A percentile compares a stretch with the other conserved stretches of the same genome.
These are phyloP conservation scores for Pythium plurisporium DNA, from an alignment of 352 stramenopile genomes.

Conservation along the genomic window DNA sequence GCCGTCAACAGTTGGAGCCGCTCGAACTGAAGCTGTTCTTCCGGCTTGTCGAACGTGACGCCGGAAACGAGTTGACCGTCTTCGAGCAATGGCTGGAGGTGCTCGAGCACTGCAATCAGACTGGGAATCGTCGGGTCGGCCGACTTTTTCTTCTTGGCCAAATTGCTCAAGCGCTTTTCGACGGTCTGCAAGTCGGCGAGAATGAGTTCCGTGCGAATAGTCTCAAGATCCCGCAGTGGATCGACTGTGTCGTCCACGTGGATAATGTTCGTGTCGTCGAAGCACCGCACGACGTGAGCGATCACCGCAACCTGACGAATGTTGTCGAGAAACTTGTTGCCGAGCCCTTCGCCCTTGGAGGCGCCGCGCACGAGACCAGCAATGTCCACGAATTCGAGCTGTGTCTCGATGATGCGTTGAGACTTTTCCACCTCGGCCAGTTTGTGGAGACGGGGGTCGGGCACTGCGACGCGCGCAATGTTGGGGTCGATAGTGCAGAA, in stretches of 20 bases:
- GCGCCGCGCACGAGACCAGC: slow-evolving; percentile 79
- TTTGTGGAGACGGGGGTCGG: slow-evolving; percentile 52
- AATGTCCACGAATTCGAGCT: slow-evolving; percentile 88
- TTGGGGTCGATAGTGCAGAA: slow-evolving; percentile 91
- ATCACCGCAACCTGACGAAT: slow-evolving; percentile 85
- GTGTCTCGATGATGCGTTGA: slow-evolving; percentile 34
- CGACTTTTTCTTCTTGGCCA: slow-evolving; percentile 80
- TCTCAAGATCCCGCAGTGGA: slow-evolving; percentile 95
- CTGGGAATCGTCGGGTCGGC: slow-evolving; percentile 46
- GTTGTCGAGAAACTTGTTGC: slow-evolving; percentile 87
- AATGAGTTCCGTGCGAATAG: slow-evolving; percentile 97
- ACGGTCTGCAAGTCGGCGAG: slow-evolving; percentile 87
- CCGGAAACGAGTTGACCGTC: slow-evolving; percentile 65
- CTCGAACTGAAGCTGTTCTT: slow-evolving; percentile 85
- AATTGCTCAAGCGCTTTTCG: slow-evolving; percentile 53
- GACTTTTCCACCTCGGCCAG: slow-evolving; percentile 72
- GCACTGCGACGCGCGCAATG: slow-evolving; percentile 68
- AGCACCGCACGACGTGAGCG: slow-evolving; percentile 94
- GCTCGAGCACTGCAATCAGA: slow-evolving; percentile 57
- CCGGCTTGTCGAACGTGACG: slow-evolving; percentile 61
- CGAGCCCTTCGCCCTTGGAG: slow-evolving; percentile 75
- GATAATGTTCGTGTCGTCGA: slow-evolving; percentile 97
- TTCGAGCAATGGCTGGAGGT: slow-evolving; percentile 69
- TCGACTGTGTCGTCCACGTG: slow-evolving; percentile 96
- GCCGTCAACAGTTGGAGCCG: slow-evolving; percentile 82